Evolutionary conservation across 2,329 filamentous ascomycete genomes (phyloP).

Genomic region (Cercospora zeae-maydis): DNA sequence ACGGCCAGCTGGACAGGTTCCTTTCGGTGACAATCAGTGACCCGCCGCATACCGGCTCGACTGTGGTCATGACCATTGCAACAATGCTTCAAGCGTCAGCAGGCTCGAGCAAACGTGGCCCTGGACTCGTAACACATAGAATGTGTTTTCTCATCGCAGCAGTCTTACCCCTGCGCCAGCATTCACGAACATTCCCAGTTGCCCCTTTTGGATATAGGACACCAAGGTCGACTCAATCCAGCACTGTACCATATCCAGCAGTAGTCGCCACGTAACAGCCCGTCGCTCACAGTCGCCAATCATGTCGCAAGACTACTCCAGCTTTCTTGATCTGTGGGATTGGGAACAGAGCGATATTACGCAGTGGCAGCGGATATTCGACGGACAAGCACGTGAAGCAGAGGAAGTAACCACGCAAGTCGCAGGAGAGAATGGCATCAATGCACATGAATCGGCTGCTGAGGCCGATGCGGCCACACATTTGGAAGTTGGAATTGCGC

Average conservation of each 20-base stretch:
- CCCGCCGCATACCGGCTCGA: neutral
- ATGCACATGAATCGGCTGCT: neutral
- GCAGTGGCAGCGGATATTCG: constrained; percentile 8
- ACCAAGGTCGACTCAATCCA: neutral
- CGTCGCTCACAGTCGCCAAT: neutral
- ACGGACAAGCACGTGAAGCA: neutral
- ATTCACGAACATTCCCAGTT: neutral
- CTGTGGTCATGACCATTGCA: neutral
- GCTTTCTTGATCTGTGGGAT: constrained; percentile 1
- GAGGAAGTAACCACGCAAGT: neutral
- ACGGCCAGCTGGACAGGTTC: neutral
- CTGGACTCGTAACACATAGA: neutral
- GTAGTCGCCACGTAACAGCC: neutral
- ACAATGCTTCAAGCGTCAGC: neutral
- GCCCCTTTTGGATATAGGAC: neutral
- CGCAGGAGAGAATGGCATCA: neutral
- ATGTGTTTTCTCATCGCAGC: neutral
- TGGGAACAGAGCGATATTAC: neutral
- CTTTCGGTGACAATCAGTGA: neutral
- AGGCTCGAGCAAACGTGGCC: constrained; percentile 1
- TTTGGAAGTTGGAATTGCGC: constrained; percentile 1
- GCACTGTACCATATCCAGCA: neutral
- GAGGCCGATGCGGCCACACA: neutral
- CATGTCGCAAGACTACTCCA: neutral
- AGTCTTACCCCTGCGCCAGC: neutral